These are phyloP conservation scores for Chaetomiaceae sp. DNA, from an alignment of 2,329 filamentous ascomycete genomes.

Conservation along the genomic window DNA sequence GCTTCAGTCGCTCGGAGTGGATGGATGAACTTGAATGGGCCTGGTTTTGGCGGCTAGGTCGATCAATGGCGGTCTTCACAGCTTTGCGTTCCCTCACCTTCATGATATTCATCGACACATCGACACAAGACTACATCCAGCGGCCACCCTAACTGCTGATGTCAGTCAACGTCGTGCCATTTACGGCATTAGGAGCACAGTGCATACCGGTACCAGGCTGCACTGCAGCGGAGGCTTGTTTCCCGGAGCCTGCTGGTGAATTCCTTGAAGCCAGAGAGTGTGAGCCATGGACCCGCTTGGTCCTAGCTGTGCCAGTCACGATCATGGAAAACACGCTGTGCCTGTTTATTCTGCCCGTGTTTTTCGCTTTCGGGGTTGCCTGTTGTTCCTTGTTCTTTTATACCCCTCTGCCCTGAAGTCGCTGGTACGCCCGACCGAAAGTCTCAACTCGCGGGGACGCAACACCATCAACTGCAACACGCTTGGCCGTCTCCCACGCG, in stretches of 20 bases:
- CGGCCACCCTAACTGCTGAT: no score
- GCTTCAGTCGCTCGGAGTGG: no score
- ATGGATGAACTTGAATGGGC: no score
- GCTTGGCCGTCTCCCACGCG: neutral
- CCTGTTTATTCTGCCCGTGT: neutral
- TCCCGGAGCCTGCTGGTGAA: neutral
- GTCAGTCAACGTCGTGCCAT: no score
- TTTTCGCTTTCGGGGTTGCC: neutral
- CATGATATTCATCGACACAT: no score
- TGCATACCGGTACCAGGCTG: no score
- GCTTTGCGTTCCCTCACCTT: no score
- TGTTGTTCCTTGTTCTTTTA: neutral
- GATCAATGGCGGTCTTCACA: no score
- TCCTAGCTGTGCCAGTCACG: neutral
- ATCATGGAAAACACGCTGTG: neutral
- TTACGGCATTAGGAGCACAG: no score
- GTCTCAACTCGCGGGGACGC: neutral
- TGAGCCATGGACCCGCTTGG: slow-evolving; percentile 1
- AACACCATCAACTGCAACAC: neutral
- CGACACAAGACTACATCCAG: no score
- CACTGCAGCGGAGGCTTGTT: neutral
- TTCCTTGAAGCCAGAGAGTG: neutral
- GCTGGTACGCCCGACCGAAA: neutral
- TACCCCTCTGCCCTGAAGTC: neutral
- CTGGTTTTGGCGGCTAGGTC: no score